Base-by-base conservation (phyloP, 73 alveolate genomes). In the Paramecium bursaria region DNA sequence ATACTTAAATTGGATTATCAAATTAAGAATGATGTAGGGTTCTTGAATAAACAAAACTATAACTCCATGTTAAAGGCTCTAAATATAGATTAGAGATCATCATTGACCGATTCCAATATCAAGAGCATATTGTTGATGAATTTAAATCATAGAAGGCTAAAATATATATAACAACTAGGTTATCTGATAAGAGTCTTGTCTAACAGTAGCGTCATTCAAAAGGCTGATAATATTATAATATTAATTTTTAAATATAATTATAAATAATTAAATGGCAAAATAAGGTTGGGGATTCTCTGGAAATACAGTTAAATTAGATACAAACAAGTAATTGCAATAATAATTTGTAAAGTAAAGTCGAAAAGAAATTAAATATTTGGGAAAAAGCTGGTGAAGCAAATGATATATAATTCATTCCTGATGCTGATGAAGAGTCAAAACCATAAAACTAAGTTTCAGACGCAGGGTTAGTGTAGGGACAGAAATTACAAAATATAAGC, bases 231-330 rank as follows among this genome's bases (percentile, higher is more conserved):
- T n/a, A n/a, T n/a, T n/a, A n/a, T n/a, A n/a, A n/a, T n/a, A n/a
- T n/a, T n/a, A n/a, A n/a, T n/a, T n/a, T n/a, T n/a, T n/a, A n/a
- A n/a, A n/a, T n/a, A n/a, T n/a, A n/a, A n/a, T n/a, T n/a, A n/a
- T n/a, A n/a, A n/a, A 67, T 67, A 67, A 26, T 39, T 39, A 35
- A 39, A 67, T 67, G 82, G 82, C 82, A 35, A 67, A 67, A 23
- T 67, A 67, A 67, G 82, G 82, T 67, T 67, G 82, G 82, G 82
- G 82, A 67, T 67, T 67, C 44, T 67, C 82, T 3, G 55, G 82
- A 35, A 67, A 67, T 13, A 35, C 5, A 30, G 60, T 67, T 14
- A 67, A 67, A 67, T 42, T 67, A 11, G 35, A 67, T 42, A 67
- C 55, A 0, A 67, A 31, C 19, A 67, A 67, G 82, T 67, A 67